Base-by-base conservation (phyloP, 2,329 filamentous ascomycete species). In the Epichloe gansuensis region DNA sequence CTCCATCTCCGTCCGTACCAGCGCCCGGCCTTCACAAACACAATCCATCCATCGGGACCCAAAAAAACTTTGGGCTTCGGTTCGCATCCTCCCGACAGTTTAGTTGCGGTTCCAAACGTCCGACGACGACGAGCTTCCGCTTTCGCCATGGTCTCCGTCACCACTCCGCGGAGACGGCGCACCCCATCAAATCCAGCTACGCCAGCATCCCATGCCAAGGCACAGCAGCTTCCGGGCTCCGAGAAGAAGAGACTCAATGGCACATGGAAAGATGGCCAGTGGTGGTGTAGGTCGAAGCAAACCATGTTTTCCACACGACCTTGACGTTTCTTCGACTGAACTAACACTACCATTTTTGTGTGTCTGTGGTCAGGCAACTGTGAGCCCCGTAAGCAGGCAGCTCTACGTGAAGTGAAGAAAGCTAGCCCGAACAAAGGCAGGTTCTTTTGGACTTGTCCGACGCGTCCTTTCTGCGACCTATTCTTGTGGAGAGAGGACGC, bases 401-500 rank as follows among this genome's bases (percentile, higher is more conserved):
- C 59, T 9, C 61, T 65, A 38, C 61, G 64, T n/a, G 62, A 65
- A 49, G 68, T 70, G 34, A 68, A 64, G 49, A 74, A 71, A 53
- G 57, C 67, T 3, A 61, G 62, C 1, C 57, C 55, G 25, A 75
- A 74, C 59, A 63, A 67, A 45, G 72, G 72, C 25, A 67, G 63
- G 48, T 65, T 62, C 48, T 76, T 74, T 59, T 75, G 68, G 62
- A 66, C 62, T 9, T 76, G 74, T 58, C 58, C 59, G 6, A 53
- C 58, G n/a, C 59, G 60, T 7, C 61, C 63, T 6, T 62, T 64
- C 46, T 77, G 74, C 60, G 51, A 59, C 6, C 74, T 76, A 58
- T 77, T 74, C 54, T 58, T 75, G 23, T 76, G 69, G 68, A 63
- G 66, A n/a, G 67, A 74, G 7, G 62, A 65, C 1, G 71, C 72